Conservation (phyloP, 2,329 filamentous ascomycete species). For the Penicillium capsulatum region DNA sequence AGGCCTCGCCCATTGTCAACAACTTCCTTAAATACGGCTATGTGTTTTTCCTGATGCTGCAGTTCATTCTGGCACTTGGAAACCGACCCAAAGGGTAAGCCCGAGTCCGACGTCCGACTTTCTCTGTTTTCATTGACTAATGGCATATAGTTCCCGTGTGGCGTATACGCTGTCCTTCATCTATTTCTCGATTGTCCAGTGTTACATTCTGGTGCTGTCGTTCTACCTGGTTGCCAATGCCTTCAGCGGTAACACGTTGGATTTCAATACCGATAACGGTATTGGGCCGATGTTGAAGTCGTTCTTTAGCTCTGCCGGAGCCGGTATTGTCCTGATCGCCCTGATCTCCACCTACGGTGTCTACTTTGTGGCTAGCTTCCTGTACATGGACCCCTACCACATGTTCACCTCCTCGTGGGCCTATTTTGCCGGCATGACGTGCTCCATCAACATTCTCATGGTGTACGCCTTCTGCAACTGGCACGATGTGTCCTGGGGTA, state of each 20-base stretch:
- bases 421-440: conserved; percentile 87
- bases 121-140: background rate
- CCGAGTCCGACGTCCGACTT: background rate
- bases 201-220: conserved; percentile 81
- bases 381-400: conserved; percentile 97
- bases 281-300: conserved; percentile 63
- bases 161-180: conserved; percentile 85
- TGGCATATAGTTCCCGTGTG: conserved; percentile 55
- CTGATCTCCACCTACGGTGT: conserved; percentile 89
- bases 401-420: conserved; percentile 97
- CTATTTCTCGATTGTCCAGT: conserved; percentile 79
- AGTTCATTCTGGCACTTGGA: conserved; percentile 91
- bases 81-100: conserved; percentile 84
- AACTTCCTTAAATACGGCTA: conserved; percentile 85
- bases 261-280: conserved; percentile 61
- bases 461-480: conserved; percentile 99
- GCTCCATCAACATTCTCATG: conserved; percentile 97
- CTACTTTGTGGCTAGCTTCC: conserved; percentile 93
- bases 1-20: conserved; percentile 71
- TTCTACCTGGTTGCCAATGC: conserved; percentile 80
- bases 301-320: conserved; percentile 71
- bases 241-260: conserved; percentile 56
- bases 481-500: conserved; percentile 99
- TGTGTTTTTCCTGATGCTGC: conserved; percentile 80
- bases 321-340: conserved; percentile 88